Percentiles rank a stretch among this genome's conserved stretches.
Evolutionary conservation across 257 asterid species (phyloP).

Genomic region (Fraxinus excelsior): DNA sequence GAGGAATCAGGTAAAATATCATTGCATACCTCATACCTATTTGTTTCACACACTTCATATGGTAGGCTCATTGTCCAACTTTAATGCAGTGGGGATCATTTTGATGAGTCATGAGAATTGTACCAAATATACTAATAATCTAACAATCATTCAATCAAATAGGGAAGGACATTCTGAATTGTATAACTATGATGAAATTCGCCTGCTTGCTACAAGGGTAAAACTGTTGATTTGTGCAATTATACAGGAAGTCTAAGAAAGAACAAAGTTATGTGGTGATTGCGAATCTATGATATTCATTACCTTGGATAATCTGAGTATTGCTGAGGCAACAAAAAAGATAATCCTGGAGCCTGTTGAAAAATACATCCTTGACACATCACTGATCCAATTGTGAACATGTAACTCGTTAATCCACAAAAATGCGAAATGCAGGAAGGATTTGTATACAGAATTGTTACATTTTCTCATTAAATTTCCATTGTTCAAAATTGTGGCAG

Average conservation of each 20-base stretch:
- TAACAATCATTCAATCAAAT: not conserved
- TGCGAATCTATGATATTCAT: slow-evolving; percentile 25
- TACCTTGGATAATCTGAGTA: slow-evolving; percentile 84
- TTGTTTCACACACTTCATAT: slow-evolving; percentile 1
- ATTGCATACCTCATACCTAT: slow-evolving; percentile 18
- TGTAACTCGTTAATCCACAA: slow-evolving; percentile 35
- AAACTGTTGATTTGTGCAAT: not conserved
- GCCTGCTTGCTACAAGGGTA: not conserved
- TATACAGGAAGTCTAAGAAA: not conserved
- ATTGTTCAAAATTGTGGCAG: not conserved
- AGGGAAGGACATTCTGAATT: not conserved
- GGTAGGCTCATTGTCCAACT: slow-evolving; percentile 6
- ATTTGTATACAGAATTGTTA: slow-evolving; percentile 6
- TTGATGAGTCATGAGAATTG: not conserved
- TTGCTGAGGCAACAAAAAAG: slow-evolving; percentile 81
- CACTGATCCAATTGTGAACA: slow-evolving; percentile 34
- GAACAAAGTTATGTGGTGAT: not conserved
- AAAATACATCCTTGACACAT: slow-evolving; percentile 45
- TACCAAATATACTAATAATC: slow-evolving; percentile 5
- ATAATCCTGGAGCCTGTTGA: slow-evolving; percentile 96
- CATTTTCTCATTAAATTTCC: not conserved
- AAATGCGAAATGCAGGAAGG: slow-evolving; percentile 10
- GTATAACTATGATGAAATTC: not conserved
- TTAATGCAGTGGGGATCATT: slow-evolving; percentile 2
- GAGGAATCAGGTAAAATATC: slow-evolving; percentile 30